Evolutionary conservation across 345 rosid species (phyloP), one percentile per base, ranked within the genome.

Genomic region (Eucalyptus caleyi): DNA sequence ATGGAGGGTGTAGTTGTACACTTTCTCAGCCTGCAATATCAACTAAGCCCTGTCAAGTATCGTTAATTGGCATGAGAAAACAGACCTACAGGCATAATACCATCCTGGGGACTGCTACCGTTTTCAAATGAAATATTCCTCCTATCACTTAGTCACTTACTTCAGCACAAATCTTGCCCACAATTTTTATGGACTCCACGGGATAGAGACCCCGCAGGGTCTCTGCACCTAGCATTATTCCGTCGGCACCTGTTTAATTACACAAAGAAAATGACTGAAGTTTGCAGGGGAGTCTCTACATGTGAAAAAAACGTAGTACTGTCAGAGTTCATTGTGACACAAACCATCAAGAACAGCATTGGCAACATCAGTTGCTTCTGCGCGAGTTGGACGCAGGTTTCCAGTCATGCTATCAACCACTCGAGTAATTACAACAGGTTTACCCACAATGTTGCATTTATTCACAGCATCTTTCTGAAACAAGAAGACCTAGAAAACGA

Each of bases 21-120:
- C 95, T 42, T 86, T 91, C 86, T 93, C 95, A 10, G 94, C 95
- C 95, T 93, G 88, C 90, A 92, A 77, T 77, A 37, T 40, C 30
- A 45, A 30, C 32, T 3, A 89, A 80, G 54, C 49, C 88, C 59
- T 13, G 27, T 50, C 45, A 86, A 86, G 65, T 51, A 86, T 6
- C 59, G 21, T 50, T 11, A 5, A 27, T 14, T 23, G 21, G 45
- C 87, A 37, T 11, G 47, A 21, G 85, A 40, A 21, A 40, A 37
- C 27, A 40, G 16, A 77, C 85, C 85, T 77, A 77, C 30, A 37
- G 30, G 47, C 21, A 21, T 40, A 40, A 37, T 21, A 34, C 47
- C 83, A 77, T 77, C 47, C 83, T 5, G 14, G 83, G 3, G 83
- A 65, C 27, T 21, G 83, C 83, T 77, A 37, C 62, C 34, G 32